Percentiles rank a stretch among this genome's conserved stretches.
These are phyloP conservation scores for Colletotrichum destructivum DNA, from an alignment of 2,329 filamentous ascomycete genomes.

Conservation along the genomic window DNA sequence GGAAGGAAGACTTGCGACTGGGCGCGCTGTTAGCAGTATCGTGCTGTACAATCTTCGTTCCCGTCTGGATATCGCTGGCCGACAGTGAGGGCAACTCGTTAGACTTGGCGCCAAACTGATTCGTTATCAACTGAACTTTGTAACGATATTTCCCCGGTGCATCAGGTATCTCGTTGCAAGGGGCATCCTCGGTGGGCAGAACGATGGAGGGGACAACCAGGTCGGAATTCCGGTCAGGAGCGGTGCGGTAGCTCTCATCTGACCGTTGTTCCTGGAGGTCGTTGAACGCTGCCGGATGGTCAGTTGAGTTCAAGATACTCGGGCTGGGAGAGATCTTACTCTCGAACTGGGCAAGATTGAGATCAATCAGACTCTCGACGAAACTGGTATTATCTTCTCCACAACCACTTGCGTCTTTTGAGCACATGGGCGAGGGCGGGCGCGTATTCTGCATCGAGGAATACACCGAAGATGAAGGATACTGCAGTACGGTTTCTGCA, in stretches of 20 bases:
- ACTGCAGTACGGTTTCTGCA: neutral
- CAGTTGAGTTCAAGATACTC: neutral
- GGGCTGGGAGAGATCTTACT: slow-evolving; percentile 46
- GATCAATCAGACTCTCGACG: slow-evolving; percentile 51
- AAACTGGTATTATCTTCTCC: slow-evolving; percentile 6
- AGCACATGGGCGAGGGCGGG: slow-evolving; percentile 3
- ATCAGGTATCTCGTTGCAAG: slow-evolving; percentile 50
- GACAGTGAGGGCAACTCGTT: slow-evolving; percentile 44
- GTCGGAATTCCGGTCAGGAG: slow-evolving; percentile 42
- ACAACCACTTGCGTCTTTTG: slow-evolving; percentile 4
- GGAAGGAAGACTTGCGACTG: slow-evolving; percentile 30
- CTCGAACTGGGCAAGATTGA: slow-evolving; percentile 54
- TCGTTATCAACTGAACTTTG: slow-evolving; percentile 56
- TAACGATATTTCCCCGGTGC: slow-evolving; percentile 56
- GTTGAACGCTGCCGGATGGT: neutral
- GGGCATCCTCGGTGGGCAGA: neutral
- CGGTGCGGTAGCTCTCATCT: slow-evolving; percentile 48
- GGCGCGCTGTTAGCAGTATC: neutral
- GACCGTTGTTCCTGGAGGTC: slow-evolving; percentile 36
- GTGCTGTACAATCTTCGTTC: slow-evolving; percentile 50
- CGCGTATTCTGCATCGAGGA: slow-evolving; percentile 34
- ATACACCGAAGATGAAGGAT: slow-evolving; percentile 39
- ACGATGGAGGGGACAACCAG: neutral
- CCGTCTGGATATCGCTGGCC: slow-evolving; percentile 59
- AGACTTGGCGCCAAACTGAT: slow-evolving; percentile 50